phyloP scores from a whole-genome alignment of 2,329 filamentous ascomycete species.

The Aplosporella prunicola region DNA sequence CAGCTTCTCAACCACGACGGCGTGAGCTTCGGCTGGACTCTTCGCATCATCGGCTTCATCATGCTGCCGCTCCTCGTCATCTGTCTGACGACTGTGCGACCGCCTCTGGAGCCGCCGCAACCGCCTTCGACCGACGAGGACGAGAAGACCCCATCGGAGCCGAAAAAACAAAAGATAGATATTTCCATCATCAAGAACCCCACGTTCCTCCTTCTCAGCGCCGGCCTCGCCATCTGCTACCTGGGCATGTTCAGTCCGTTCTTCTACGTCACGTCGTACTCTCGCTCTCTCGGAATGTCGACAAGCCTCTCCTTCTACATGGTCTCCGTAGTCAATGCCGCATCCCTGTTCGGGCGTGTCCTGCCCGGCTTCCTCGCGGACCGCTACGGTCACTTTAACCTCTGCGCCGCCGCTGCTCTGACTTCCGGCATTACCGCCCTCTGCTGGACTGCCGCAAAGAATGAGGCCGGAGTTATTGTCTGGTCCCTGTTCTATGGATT shows the following conservation, averaged over 20 bases:
- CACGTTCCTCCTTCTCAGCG: conserved; percentile 16
- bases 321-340: conserved; percentile 15
- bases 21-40: conserved; percentile 54
- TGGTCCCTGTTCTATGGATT: conserved; percentile 43
- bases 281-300: neutral
- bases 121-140: neutral
- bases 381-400: conserved; percentile 31
- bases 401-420: conserved; percentile 25
- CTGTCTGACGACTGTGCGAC: conserved; percentile 22
- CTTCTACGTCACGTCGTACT: conserved; percentile 23
- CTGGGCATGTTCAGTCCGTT: conserved; percentile 23
- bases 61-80: conserved; percentile 36
- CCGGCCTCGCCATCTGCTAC: conserved; percentile 17
- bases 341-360: conserved; percentile 1
- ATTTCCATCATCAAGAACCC: conserved; percentile 6
- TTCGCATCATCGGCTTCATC: conserved; percentile 51
- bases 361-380: conserved; percentile 4
- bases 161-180: neutral
- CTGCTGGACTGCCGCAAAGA: conserved; percentile 35
- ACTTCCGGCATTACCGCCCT: conserved; percentile 37
- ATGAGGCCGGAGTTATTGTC: conserved; percentile 35
- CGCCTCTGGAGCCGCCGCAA: conserved; percentile 32
- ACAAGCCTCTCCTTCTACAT: conserved; percentile 30
- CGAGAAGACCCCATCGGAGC: neutral
- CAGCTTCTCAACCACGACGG: conserved; percentile 36